Evolutionary conservation across 305 asterid genomes (phyloP).

Genomic region (Fraxinus xanthoxyloides): DNA sequence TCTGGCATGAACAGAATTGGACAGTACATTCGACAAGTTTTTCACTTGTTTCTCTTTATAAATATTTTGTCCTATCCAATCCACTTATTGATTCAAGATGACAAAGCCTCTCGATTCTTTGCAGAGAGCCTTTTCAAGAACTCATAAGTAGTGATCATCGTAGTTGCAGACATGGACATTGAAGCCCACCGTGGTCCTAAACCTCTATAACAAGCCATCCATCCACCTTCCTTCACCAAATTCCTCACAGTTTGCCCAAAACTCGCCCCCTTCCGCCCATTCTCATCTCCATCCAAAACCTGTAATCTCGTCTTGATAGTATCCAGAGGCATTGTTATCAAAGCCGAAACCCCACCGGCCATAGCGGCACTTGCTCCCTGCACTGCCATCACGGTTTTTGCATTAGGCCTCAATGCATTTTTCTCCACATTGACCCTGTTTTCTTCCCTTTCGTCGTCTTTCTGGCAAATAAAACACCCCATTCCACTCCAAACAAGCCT

Average conservation of each 20-base stretch:
- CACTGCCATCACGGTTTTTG: slow-evolving; percentile 58
- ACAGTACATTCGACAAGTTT: neutral
- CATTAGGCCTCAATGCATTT: slow-evolving; percentile 38
- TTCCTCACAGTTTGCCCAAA: slow-evolving; percentile 63
- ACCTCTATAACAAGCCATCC: slow-evolving; percentile 83
- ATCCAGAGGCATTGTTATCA: slow-evolving; percentile 77
- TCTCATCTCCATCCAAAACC: slow-evolving; percentile 64
- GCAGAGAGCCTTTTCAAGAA: slow-evolving; percentile 67
- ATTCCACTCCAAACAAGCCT: slow-evolving; percentile 63
- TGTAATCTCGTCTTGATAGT: slow-evolving; percentile 79
- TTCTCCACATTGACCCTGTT: slow-evolving; percentile 12
- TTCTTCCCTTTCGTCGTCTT: slow-evolving; percentile 28
- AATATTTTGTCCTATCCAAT: neutral
- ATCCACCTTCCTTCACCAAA: slow-evolving; percentile 70
- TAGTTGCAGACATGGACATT: slow-evolving; percentile 75
- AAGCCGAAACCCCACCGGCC: slow-evolving; percentile 70
- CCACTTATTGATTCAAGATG: slow-evolving; percentile 20
- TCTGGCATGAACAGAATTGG: neutral
- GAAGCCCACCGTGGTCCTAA: slow-evolving; percentile 77
- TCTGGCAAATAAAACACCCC: slow-evolving; percentile 42
- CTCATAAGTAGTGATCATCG: slow-evolving; percentile 83
- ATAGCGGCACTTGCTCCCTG: slow-evolving; percentile 75
- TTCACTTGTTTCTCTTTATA: neutral
- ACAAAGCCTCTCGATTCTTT: slow-evolving; percentile 48
- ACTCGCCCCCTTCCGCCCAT: slow-evolving; percentile 56